These are phyloP conservation scores for Cinchona pubescens DNA, from an alignment of 257 asterid species.

Conservation along the genomic window DNA sequence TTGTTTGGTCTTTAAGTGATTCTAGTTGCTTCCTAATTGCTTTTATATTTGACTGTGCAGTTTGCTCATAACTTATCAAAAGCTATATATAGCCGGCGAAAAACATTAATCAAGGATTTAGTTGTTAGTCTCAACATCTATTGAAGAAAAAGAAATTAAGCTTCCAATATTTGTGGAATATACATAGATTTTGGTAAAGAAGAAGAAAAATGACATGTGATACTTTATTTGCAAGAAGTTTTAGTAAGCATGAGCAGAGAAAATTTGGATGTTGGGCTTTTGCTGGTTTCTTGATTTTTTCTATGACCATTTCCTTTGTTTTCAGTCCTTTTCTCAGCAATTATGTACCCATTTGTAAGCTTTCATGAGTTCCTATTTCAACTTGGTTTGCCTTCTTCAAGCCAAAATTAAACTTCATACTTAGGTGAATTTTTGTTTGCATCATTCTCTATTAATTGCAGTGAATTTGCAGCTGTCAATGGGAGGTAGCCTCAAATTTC, in stretches of 20 bases:
- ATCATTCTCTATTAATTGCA: background rate
- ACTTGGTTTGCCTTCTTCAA: too few species aligned
- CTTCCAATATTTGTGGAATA: background rate
- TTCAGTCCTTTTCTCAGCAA: constrained; percentile 26
- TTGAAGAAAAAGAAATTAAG: background rate
- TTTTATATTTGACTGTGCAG: too few species aligned
- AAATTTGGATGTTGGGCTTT: constrained; percentile 38
- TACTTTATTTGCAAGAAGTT: constrained; percentile 33
- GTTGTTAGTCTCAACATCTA: constrained; percentile 1
- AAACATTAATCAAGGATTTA: too few species aligned
- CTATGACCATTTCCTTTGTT: constrained; percentile 25
- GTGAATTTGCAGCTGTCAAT: constrained; percentile 18
- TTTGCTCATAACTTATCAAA: too few species aligned
- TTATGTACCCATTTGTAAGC: constrained; percentile 21
- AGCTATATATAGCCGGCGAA: too few species aligned
- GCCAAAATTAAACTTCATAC: too few species aligned
- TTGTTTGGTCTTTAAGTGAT: too few species aligned
- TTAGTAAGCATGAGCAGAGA: constrained; percentile 35
- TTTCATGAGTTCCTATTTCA: background rate
- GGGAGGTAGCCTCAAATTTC: constrained; percentile 4
- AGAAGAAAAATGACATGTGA: constrained; percentile 30
- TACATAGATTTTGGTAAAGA: too few species aligned
- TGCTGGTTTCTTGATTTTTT: constrained; percentile 36
- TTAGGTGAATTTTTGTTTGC: too few species aligned
- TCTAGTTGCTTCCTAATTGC: too few species aligned